These are phyloP conservation scores for Eutrema japonicum DNA, from an alignment of 345 rosid genomes.

Conservation along the genomic window DNA sequence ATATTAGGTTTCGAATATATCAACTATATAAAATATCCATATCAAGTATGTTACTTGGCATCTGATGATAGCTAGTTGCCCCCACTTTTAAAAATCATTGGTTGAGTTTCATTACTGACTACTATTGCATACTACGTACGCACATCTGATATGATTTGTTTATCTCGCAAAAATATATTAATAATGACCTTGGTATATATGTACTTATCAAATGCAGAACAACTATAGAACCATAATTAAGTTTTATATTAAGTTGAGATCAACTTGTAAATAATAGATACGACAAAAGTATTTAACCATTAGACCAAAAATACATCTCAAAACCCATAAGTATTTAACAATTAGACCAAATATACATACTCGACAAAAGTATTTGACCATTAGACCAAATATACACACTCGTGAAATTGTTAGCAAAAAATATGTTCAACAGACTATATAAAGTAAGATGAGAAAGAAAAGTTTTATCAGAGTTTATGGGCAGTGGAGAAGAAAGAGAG, in stretches of 20 bases:
- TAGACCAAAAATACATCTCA: neutral
- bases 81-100: slow-evolving; percentile 1
- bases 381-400: neutral
- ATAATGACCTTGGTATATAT: neutral
- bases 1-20: neutral
- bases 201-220: neutral
- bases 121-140: neutral
- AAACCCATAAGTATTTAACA: neutral
- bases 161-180: neutral
- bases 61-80: neutral
- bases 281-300: neutral
- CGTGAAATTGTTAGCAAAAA: too few relatives aligned
- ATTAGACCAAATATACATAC: too few relatives aligned
- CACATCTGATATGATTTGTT: neutral
- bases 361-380: neutral
- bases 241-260: neutral
- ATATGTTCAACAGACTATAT: neutral
- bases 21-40: neutral
- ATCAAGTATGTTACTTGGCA: neutral
- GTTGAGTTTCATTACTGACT: neutral
- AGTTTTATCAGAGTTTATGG: too few relatives aligned
- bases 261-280: neutral
- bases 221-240: neutral
- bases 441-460: neutral
- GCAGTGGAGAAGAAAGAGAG: too few relatives aligned